Evolutionary conservation across 2,329 filamentous ascomycete species (phyloP).

Genomic region (Nemania bipapillata): DNA sequence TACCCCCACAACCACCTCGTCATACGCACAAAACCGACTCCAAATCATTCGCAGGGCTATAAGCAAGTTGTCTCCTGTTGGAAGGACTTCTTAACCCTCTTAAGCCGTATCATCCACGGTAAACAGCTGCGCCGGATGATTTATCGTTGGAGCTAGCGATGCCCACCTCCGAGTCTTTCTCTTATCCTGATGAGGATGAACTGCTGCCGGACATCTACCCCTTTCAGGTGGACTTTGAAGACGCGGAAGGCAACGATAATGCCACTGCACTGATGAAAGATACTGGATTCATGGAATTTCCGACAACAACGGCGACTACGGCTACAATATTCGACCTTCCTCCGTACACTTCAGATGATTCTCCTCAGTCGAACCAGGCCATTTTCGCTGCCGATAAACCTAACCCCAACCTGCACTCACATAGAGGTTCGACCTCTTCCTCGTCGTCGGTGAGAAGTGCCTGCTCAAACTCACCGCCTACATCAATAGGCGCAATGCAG

Average conservation of each 20-base stretch:
- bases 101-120: background rate
- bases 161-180: slow-evolving; percentile 42
- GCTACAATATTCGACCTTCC: slow-evolving; percentile 14
- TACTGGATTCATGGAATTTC: slow-evolving; percentile 48
- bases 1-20: background rate
- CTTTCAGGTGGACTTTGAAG: slow-evolving; percentile 54
- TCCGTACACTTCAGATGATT: background rate
- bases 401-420: slow-evolving; percentile 40
- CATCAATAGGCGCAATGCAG: slow-evolving; percentile 47
- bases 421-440: slow-evolving; percentile 50
- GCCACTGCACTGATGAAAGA: slow-evolving; percentile 46
- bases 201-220: slow-evolving; percentile 53
- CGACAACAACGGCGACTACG: slow-evolving; percentile 12
- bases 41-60: background rate
- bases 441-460: slow-evolving; percentile 46
- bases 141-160: slow-evolving; percentile 39
- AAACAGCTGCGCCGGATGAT: slow-evolving; percentile 2
- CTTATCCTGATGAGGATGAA: slow-evolving; percentile 44
- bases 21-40: slow-evolving; percentile 12
- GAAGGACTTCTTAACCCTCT: background rate
- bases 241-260: slow-evolving; percentile 53
- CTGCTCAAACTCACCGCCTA: slow-evolving; percentile 45
- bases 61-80: background rate
- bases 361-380: slow-evolving; percentile 8
- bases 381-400: slow-evolving; percentile 9